Base-by-base conservation (phyloP, 768 basidiomycete species). In the Daedaleopsis nitida region DNA sequence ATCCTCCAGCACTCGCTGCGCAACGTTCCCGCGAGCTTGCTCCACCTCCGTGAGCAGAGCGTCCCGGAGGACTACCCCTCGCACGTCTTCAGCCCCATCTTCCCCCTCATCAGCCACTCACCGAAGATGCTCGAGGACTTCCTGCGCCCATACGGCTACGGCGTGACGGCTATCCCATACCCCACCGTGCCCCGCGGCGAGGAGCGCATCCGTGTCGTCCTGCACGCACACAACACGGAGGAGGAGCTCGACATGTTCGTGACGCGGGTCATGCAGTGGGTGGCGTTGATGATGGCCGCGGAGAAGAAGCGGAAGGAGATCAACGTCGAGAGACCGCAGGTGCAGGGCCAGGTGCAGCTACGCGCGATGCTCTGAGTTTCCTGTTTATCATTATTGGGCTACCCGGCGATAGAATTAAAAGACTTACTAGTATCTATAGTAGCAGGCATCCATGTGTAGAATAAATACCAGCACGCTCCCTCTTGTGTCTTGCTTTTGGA, bases 231-330 rank as follows among this genome's bases (percentile, higher is more conserved):
- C 21, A 68, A 65, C 44, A 65, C 64, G 27, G 47, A 65, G 54
- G 57, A 49, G 24, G 76, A 78, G 62, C 63, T 77, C 14, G 64
- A 65, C 27, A 21, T 38, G 17, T 32, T 64, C 19, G 24, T 64
- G 10, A 23, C 47, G 9, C 62, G 62, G 6, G 57, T 63, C 21
- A 27, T 19, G 39, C 57, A 58, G 34, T 63, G 62, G 62, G 55
- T 55, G 9, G 48, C 47, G 17, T 52, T 57, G 55, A 57, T 57
- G 60, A 49, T 57, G 24, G 47, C 47, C 13, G 11, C 12, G 19
- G 47, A 27, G 23, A 13, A 49, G 47, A 21, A 24, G 13, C 13
- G 21, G 19, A 23, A 49, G 47, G 21, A 49, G 19, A 24, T 10
- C 39, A 42, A 11, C 10, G 39, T 42, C 17, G 39, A 17, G 39